Evolutionary conservation across 1,139 yeast species (phyloP), one percentile per base, ranked within the genome.

Genomic region (Nadsonia starkeyi-henricii): DNA sequence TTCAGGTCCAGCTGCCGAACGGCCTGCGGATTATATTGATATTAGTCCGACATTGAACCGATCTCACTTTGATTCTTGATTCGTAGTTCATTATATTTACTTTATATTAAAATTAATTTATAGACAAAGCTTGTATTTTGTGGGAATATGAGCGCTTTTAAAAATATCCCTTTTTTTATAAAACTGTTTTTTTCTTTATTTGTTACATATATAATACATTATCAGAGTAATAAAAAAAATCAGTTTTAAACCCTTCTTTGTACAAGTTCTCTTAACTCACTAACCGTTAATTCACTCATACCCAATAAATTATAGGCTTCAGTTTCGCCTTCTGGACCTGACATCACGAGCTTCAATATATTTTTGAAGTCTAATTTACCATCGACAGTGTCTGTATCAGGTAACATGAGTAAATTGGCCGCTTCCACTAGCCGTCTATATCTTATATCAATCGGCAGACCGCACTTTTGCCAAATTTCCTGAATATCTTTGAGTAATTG

Each of bases 401-500:
- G 12, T 13, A 33, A 15, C 39, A 33, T 33, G 4, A 33, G 12
- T 15, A 33, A 33, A 33, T 33, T 33, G 17, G 39, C 39, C 3
- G 39, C 39, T n/a, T 33, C 39, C 15, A 33, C 17, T 33, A 33
- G 17, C 17, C 39, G 15, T 33, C 39, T 33, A 17, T 46, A 46
- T 23, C 43, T 21, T 28, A 42, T 20, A 59, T 60, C 50, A 56
- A 62, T 36, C 45, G 60, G 57, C 55, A 71, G 46, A 51, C 61
- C 45, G 30, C 57, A 49, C 7, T 49, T 42, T 1, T 62, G 58
- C 54, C 72, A 68, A n/a, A 82, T 53, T 41, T 70, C 70, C 1
- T 64, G 61, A 41, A 81, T 66, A 60, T 85, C 95, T 3, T 61
- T 55, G 5, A 66, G 59, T 20, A 86, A 67, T 58, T 82, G 89